Evolutionary conservation across 257 asterid species (phyloP), one percentile per base, ranked within the genome.

Genomic region (Lycium barbarum): DNA sequence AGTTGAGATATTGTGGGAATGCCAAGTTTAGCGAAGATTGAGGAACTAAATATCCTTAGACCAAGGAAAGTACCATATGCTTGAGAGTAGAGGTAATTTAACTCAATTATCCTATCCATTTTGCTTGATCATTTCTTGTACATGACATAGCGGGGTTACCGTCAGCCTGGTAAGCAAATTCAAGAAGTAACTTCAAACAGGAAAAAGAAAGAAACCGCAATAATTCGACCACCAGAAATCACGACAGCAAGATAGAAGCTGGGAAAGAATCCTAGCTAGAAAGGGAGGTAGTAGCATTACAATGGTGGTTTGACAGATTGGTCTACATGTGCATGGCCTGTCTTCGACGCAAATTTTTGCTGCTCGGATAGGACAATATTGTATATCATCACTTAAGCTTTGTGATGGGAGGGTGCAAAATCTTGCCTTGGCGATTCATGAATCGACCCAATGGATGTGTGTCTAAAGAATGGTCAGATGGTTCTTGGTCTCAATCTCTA

Each of bases 1-100:
- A 0, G 90, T 93, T 33, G 94, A 96, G 91, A 89, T 92, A 91
- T 88, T 20, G 96, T 96, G 92, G 59, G 17, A 53, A 62, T 91
- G 59, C 98, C 98, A 9, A 73, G 92, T 65, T 85, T 92, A 82
- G 87, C 91, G 6, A 96, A 93, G 87, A 93, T 94, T 26, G 93
- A 93, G 85, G 90, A 87, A n/a, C 81, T 94, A 67, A 86, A 94
- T 80, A 83, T 96, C 85, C 38, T 80, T 83, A 94, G 92, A 84
- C 94, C 92, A 84, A 92, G 98, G 97, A 94, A 84, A 53, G 78
- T 36, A 54, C 36, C 59, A 7, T 57, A 9, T 15, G 65, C 43
- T 82, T 82, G 13, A 62, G 18, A 58, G 9, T 45, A 63, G n/a
- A 26, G 55, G 17, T 45, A 22, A 55, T 78, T 36, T 11, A 9